Evolutionary conservation across 129 eudicot genomes (phyloP), one percentile per base, ranked within the genome.

Genomic region (Escallonia rubra): DNA sequence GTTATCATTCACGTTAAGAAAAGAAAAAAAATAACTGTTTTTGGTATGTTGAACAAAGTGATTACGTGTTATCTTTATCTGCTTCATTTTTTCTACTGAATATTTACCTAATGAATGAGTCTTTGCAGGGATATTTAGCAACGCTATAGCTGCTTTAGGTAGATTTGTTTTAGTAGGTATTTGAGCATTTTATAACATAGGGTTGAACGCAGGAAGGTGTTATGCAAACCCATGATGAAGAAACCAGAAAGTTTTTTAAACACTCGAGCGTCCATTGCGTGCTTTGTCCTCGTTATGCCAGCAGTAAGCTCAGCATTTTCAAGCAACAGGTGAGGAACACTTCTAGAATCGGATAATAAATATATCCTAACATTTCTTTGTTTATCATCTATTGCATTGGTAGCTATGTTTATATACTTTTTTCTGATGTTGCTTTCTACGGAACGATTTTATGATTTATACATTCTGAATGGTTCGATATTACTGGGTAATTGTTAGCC

Each of bases 201-300:
- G 43, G n/a, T 48, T 69, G 67, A 50, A 58, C 44, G 74, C 67
- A 70, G 74, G 74, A 70, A 43, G 74, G 74, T 8, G 66, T 70
- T 8, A 70, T 70, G 74, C 66, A 59, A 11, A 70, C 74, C 61
- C 74, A 70, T 70, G 74, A 70, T 49, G 74, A 69, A 59, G 74
- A 69, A 69, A 69, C 74, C 40, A 69, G 41, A 59, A 69, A 48
- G 66, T 69, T 59, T 39, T 69, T 69, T 8, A 69, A 59, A 48
- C 66, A 69, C 66, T 69, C 74, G 5, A 59, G 74, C 5, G 74
- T 69, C 48, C 74, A 69, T 38, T 69, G 74, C 59, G 74, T 69
- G 66, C 55, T 69, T 58, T 69, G 74, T 59, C 74, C 74, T 59
- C 74, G 74, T 39, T 69, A 69, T 69, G 74, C 59, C 48, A 69